These are phyloP conservation scores for Nemania sp. DNA, from an alignment of 2,329 filamentous ascomycete species.

Conservation along the genomic window DNA sequence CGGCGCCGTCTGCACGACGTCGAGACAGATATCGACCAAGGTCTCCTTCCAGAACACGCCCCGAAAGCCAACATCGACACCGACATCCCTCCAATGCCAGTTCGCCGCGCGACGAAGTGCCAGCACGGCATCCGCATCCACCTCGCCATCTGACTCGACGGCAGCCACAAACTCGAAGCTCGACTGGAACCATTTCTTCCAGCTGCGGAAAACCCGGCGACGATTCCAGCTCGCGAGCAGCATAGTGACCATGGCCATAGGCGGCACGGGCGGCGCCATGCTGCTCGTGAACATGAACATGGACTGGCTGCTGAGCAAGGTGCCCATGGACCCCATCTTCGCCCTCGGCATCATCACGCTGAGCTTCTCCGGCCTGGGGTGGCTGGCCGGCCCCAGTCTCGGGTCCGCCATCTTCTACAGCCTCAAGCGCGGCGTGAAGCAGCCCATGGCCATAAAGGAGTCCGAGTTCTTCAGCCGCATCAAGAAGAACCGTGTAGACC, in stretches of 20 bases:
- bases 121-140: conserved; percentile 28
- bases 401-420: conserved; percentile 81
- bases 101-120: conserved; percentile 36
- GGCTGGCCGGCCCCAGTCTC: conserved; percentile 82
- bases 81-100: conserved; percentile 31
- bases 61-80: conserved; percentile 8
- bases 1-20: conserved; percentile 27
- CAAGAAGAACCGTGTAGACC: conserved; percentile 90
- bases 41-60: conserved; percentile 13
- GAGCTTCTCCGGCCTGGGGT: conserved; percentile 78
- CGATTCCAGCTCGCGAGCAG: conserved; percentile 82
- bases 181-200: conserved; percentile 93
- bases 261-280: conserved; percentile 66
- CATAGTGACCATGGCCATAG: conserved; percentile 64
- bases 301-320: conserved; percentile 69
- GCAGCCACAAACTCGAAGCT: conserved; percentile 44
- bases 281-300: conserved; percentile 72
- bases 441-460: conserved; percentile 83
- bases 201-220: conserved; percentile 82
- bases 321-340: conserved; percentile 87
- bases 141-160: conserved; percentile 30
- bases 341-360: conserved; percentile 81
- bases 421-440: conserved; percentile 71
- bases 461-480: conserved; percentile 90
- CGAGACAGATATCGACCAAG: conserved; percentile 29